These are phyloP conservation scores for Hyaloperonospora arabidopsidis DNA, from an alignment of 352 stramenopile species.

Conservation along the genomic window DNA sequence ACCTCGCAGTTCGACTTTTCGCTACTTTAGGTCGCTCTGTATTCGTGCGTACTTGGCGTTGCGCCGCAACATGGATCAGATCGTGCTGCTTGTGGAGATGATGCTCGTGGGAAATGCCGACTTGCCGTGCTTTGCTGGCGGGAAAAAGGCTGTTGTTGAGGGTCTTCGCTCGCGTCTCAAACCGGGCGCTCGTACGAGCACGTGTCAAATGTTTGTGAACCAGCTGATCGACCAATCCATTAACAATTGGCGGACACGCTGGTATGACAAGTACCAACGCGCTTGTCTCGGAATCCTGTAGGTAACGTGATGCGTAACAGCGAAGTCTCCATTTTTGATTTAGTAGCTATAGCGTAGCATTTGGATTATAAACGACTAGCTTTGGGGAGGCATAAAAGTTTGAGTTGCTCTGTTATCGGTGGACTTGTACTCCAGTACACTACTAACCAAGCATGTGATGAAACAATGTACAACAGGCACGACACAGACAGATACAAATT, in stretches of 20 bases:
- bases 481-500: too few species aligned
- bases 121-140: slow-evolving; percentile 81
- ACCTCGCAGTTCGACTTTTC: slow-evolving; percentile 85
- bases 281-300: slow-evolving; percentile 82
- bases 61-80: slow-evolving; percentile 90
- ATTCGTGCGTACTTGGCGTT: slow-evolving; percentile 92
- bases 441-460: too few species aligned
- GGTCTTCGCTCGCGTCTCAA: slow-evolving; percentile 69
- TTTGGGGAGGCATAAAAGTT: too few species aligned
- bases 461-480: too few species aligned
- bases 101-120: slow-evolving; percentile 86
- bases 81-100: slow-evolving; percentile 95
- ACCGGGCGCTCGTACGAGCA: slow-evolving; percentile 64
- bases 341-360: slow-evolving; percentile 22
- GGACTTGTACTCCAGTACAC: too few species aligned
- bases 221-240: slow-evolving; percentile 81
- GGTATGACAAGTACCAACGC: slow-evolving; percentile 89
- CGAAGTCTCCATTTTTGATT: slow-evolving; percentile 22
- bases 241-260: slow-evolving; percentile 85
- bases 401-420: too few species aligned
- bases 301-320: slow-evolving; percentile 2
- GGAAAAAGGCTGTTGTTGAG: slow-evolving; percentile 65
- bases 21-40: slow-evolving; percentile 93
- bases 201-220: slow-evolving; percentile 78
- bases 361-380: slow-evolving; percentile 24